phyloP scores from a whole-genome alignment of 345 rosid genomes.

The Orychophragmus violaceus region DNA sequence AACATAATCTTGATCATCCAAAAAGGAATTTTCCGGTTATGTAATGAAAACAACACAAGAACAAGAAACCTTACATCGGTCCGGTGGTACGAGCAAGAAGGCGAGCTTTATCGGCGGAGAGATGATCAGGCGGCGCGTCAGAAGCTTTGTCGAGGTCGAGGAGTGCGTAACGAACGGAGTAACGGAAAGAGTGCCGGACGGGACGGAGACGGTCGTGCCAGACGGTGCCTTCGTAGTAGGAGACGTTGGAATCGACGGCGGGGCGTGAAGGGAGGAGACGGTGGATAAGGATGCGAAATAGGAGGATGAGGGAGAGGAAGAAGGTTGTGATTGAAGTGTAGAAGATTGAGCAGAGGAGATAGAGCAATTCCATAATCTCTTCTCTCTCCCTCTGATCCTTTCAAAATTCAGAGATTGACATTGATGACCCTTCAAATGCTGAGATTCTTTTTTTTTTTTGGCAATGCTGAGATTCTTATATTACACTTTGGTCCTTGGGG shows the following conservation, averaged over 20 bases:
- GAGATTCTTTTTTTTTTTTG: too few relatives aligned
- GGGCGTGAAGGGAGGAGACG: constrained; percentile 21
- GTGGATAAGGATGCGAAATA: constrained; percentile 31
- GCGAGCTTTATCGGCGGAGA: constrained; percentile 69
- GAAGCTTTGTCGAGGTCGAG: constrained; percentile 53
- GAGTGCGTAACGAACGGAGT: constrained; percentile 73
- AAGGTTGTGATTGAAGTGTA: constrained; percentile 37
- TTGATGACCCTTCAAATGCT: background rate
- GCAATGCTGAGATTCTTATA: too few relatives aligned
- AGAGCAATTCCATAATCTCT: constrained; percentile 39
- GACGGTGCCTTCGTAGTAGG: constrained; percentile 68
- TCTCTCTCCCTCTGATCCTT: background rate
- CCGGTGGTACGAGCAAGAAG: constrained; percentile 49
- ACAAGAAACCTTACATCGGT: constrained; percentile 42
- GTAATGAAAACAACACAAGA: too few relatives aligned
- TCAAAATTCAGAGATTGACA: background rate
- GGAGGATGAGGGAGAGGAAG: constrained; percentile 43
- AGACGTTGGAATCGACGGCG: constrained; percentile 12
- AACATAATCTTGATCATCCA: too few relatives aligned
- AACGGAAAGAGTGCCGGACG: constrained; percentile 58
- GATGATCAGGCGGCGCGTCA: constrained; percentile 48
- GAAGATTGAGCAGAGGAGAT: constrained; percentile 42
- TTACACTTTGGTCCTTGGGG: background rate
- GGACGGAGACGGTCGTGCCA: constrained; percentile 91
- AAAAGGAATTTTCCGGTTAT: too few relatives aligned